Evolutionary conservation across 164 flowering plant species (phyloP), one percentile per base, ranked within the genome.

Genomic region (Magnolia kwangsiensis): DNA sequence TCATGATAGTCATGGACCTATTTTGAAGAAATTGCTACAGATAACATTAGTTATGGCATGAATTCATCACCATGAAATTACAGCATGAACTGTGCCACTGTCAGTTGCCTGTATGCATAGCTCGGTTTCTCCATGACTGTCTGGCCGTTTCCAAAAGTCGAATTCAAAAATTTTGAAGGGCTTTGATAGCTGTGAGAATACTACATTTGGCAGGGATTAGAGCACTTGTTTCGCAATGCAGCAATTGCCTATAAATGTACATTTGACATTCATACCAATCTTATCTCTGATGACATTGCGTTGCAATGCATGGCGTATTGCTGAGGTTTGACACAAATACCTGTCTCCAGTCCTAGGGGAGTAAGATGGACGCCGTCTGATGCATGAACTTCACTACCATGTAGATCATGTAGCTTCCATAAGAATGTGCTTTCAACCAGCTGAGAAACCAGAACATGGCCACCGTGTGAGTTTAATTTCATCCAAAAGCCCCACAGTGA

Each of bases 81-180:
- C 74, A 74, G 96, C 99, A 84, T 93, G 89, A 78, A 90, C 84
- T 77, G 78, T 86, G 75, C 99, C 99, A 82, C 82, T 82, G 71
- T 67, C 61, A 76, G 85, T 84, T 71, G 92, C 87, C 81, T 88
- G 90, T 79, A 95, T 79, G 55, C 16, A 81, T 51, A 93, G 13
- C 71, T 86, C 84, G 72, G 81, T 80, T 80, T 87, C 89, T 73
- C 95, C 88, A 81, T 77, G 86, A 82, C 91, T 93, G 67, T 92
- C 91, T 81, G 99, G 99, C 83, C 99, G 88, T 90, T 86, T 93
- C 90, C 90, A 90, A 84, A 95, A 93, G 88, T 95, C 95, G 85
- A 95, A 89, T 80, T 91, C 95, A 86, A 95, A 95, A 80, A 92
- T 80, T 85, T 87, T 87, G 96, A 93, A 93, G 78, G 99, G 98